These are phyloP conservation scores for Castanea mollissima DNA, from an alignment of 306 rosid species.

Conservation along the genomic window DNA sequence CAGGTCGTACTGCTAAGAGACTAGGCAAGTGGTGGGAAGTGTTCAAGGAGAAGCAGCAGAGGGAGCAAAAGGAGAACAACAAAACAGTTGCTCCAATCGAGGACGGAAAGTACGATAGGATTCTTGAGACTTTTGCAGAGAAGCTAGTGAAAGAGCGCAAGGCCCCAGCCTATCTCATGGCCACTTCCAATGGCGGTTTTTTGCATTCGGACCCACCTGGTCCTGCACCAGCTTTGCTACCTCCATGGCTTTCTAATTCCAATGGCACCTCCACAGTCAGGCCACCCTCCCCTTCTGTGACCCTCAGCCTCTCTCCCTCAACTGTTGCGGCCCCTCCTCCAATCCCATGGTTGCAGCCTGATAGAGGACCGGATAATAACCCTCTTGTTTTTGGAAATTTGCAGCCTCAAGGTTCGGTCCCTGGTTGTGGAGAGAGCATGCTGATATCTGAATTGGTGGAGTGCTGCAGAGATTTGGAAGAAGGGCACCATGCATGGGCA, in stretches of 20 bases:
- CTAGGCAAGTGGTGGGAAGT: conserved; percentile 97
- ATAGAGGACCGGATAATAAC: conserved; percentile 57
- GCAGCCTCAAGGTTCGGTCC: conserved; percentile 50
- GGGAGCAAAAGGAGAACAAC: conserved; percentile 61
- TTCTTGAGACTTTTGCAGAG: conserved; percentile 72
- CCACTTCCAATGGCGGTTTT: conserved; percentile 66
- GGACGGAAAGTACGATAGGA: conserved; percentile 71
- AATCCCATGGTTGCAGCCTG: conserved; percentile 75
- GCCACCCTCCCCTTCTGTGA: conserved; percentile 84
- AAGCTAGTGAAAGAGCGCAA: conserved; percentile 56
- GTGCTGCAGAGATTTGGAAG: conserved; percentile 88
- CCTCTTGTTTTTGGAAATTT: conserved; percentile 52
- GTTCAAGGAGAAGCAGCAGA: conserved; percentile 77
- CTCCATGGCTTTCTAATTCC: conserved; percentile 87
- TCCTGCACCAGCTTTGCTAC: conserved; percentile 56
- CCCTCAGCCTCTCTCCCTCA: conserved; percentile 75
- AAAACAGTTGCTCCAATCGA: conserved; percentile 47
- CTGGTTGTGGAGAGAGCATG: conserved; percentile 53
- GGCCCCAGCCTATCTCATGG: conserved; percentile 63
- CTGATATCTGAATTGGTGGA: conserved; percentile 67
- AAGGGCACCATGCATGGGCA: conserved; percentile 78
- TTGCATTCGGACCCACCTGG: conserved; percentile 57
- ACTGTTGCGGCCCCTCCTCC: conserved; percentile 66
- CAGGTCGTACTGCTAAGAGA: conserved; percentile 83
- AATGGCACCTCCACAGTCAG: conserved; percentile 45